phyloP scores from a whole-genome alignment of 2,329 filamentous ascomycete genomes.

The Corynespora cassiicola region DNA sequence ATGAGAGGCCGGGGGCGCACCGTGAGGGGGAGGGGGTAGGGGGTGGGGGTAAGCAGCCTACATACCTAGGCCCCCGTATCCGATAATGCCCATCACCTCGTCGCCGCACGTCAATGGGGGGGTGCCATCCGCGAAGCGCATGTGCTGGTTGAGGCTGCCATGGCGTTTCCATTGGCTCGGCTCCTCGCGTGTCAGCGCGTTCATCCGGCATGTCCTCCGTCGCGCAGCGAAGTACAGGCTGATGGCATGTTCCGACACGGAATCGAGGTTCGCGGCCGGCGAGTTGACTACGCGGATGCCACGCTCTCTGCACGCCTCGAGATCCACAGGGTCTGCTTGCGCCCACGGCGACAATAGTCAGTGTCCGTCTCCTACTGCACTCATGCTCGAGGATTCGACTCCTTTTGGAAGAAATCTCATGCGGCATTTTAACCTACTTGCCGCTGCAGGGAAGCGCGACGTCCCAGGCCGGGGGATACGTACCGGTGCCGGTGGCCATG shows the following conservation, averaged over 20 bases:
- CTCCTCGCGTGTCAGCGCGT: slow-evolving; percentile 27
- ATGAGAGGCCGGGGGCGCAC: too few relatives aligned
- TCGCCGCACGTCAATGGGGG: slow-evolving; percentile 55
- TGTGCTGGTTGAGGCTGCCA: slow-evolving; percentile 39
- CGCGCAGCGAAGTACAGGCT: slow-evolving; percentile 57
- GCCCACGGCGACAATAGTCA: too few relatives aligned
- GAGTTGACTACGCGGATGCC: slow-evolving; percentile 56
- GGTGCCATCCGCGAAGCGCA: slow-evolving; percentile 42
- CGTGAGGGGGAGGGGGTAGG: too few relatives aligned
- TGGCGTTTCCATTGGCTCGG: slow-evolving; percentile 50
- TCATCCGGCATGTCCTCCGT: slow-evolving; percentile 46
- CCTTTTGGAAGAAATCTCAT: too few relatives aligned
- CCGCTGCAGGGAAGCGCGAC: too few relatives aligned
- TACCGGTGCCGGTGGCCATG: slow-evolving; percentile 55
- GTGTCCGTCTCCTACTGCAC: too few relatives aligned
- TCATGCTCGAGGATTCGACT: too few relatives aligned
- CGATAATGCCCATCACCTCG: slow-evolving; percentile 58
- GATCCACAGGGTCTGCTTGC: slow-evolving; percentile 57
- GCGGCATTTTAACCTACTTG: too few relatives aligned
- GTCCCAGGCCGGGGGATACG: too few relatives aligned
- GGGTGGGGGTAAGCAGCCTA: slow-evolving; percentile 7
- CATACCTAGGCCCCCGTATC: slow-evolving; percentile 56
- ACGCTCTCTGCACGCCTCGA: slow-evolving; percentile 49
- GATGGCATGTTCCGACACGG: slow-evolving; percentile 59
- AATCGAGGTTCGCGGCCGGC: slow-evolving; percentile 55